Evolutionary conservation across 306 rosid genomes (phyloP).

Genomic region (Cucurbita argyrosperma): DNA sequence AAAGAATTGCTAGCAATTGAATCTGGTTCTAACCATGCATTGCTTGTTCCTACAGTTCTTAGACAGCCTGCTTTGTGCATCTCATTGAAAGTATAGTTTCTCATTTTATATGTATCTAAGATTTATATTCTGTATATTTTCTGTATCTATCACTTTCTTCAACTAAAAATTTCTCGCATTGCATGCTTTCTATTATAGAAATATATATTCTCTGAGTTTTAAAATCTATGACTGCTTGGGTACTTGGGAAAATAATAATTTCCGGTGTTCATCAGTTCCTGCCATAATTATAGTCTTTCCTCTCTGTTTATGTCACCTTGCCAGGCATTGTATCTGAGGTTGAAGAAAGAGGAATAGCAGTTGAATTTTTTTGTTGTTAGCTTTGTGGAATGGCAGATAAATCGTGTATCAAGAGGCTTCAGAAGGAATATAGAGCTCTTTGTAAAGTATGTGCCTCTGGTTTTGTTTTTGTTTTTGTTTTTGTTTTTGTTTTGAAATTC

Average conservation of each 20-base stretch:
- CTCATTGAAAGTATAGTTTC: not conserved
- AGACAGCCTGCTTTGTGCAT: not conserved
- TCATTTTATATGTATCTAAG: not conserved
- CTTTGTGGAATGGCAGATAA: constrained; percentile 74
- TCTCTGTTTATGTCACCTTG: constrained; percentile 13
- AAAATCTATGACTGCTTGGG: not conserved
- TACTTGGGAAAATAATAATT: not conserved
- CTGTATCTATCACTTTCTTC: not conserved
- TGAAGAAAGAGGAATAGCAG: constrained; percentile 6
- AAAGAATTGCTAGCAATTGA: not conserved
- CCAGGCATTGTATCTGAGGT: not conserved
- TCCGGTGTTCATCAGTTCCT: not conserved
- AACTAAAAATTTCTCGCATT: not conserved
- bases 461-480: not conserved
- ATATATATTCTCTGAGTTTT: not conserved
- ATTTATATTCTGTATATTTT: not conserved
- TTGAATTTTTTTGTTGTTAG: constrained; percentile 7
- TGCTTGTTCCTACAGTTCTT: not conserved
- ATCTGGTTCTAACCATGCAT: not conserved
- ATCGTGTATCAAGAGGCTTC: constrained; percentile 86
- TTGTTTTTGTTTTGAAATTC: not conserved
- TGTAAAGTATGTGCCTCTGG: constrained; percentile 45
- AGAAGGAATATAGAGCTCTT: constrained; percentile 96
- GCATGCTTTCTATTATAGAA: not conserved
- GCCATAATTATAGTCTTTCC: not conserved